Evolutionary conservation across 2,329 filamentous ascomycete species (phyloP), one percentile per base, ranked within the genome.

Genomic region (Lecanicillium sp.): DNA sequence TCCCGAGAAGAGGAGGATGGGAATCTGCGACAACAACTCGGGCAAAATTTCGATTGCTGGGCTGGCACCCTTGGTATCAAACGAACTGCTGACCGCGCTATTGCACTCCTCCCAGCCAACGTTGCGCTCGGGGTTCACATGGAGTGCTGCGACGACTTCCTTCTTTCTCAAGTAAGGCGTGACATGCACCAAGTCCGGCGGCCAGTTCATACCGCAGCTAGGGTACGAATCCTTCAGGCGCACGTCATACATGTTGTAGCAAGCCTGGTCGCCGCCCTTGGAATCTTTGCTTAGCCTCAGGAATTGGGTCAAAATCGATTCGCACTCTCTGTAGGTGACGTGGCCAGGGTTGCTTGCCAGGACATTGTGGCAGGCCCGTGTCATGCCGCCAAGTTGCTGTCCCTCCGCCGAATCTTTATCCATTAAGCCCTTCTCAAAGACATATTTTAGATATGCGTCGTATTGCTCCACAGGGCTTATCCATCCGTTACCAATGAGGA

Each of bases 401-500:
- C 80, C 79, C 8, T 66, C 55, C 4, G 81, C 71, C 3, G 77
- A 83, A 18, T 75, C 83, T 50, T 79, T 77, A 47, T 80, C 56
- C 29, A 97, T 62, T 15, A 98, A 60, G 9, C 79, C 81, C 53
- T 80, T 79, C 43, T 89, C 74, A 58, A 92, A 87, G 31, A 85
- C 82, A 53, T 79, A 97, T 20, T 81, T 74, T 9, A 96, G 68
- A 56, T 96, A 96, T 0, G 90, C 72, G 20, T 83, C 80, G 59
- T 97, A 98, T 58, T 99, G 92, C 35, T 96, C 86, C 7, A 69
- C 68, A 2, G 90, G 89, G 3, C 89, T 85, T 38, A 98, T 90
- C 92, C 94, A 99, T 29, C 90, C 92, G 57, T 98, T 99, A 39
- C 94, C 94, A 44, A 99, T 97, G 27, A 98, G 60, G 15, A 98